phyloP scores from a whole-genome alignment of 176 grass and related monocot species.

The Pontederia paniculata region DNA sequence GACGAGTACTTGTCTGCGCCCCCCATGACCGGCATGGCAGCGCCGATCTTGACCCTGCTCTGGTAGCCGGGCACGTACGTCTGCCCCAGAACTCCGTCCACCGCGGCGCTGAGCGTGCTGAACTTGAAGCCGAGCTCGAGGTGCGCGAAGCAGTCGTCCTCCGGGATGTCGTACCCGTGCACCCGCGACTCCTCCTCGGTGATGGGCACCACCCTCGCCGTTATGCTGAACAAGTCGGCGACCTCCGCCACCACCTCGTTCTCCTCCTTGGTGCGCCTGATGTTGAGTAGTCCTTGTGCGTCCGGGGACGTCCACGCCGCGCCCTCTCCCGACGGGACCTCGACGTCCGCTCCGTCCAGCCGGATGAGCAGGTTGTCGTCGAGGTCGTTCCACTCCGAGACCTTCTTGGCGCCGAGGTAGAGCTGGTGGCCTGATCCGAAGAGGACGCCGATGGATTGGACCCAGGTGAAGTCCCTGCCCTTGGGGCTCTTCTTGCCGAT shows the following conservation, averaged over 20 bases:
- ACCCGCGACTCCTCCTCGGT: constrained; percentile 42
- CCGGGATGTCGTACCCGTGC: constrained; percentile 27
- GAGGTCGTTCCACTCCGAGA: constrained; percentile 26
- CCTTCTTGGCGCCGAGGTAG: constrained; percentile 34
- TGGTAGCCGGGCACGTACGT: constrained; percentile 50
- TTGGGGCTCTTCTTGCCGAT: constrained; percentile 7
- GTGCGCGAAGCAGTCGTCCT: constrained; percentile 44
- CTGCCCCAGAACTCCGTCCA: constrained; percentile 46
- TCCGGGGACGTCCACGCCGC: constrained; percentile 11
- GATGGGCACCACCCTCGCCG: constrained; percentile 35
- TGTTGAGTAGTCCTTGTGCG: too few species aligned
- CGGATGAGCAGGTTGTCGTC: constrained; percentile 31
- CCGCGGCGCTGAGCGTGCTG: constrained; percentile 29
- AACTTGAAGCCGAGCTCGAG: constrained; percentile 51
- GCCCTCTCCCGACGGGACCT: neutral
- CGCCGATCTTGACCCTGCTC: constrained; percentile 30
- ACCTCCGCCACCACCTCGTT: constrained; percentile 30
- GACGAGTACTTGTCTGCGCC: constrained; percentile 21
- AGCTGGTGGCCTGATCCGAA: constrained; percentile 27
- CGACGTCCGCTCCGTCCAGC: constrained; percentile 18
- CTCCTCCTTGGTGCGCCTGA: constrained; percentile 26
- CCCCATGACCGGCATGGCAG: constrained; percentile 46
- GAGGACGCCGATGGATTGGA: constrained; percentile 40
- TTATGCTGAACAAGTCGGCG: constrained; percentile 32
- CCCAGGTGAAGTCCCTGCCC: constrained; percentile 17